phyloP scores from a whole-genome alignment of 164 flowering plant genomes.

The Saururus chinensis region DNA sequence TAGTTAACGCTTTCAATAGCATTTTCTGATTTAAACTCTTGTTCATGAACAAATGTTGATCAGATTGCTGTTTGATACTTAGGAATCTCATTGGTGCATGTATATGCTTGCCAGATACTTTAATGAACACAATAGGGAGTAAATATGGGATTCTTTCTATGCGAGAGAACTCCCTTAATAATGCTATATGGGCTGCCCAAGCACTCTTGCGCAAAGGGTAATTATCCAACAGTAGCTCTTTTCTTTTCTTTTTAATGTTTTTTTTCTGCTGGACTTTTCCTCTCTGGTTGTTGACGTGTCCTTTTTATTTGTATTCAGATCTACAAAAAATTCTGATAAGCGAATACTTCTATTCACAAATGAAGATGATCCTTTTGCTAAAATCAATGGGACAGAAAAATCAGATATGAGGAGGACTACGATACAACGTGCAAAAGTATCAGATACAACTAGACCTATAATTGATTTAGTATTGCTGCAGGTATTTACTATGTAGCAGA shows the following conservation, averaged over 20 bases:
- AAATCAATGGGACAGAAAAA: slow-evolving; percentile 51
- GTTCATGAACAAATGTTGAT: neutral
- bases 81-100: neutral
- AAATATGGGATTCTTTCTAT: slow-evolving; percentile 63
- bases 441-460: neutral
- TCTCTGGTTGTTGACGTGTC: neutral
- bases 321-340: slow-evolving; percentile 72
- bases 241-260: neutral
- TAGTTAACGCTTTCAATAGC: neutral
- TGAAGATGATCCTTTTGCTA: slow-evolving; percentile 97
- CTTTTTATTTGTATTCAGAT: slow-evolving; percentile 32
- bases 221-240: neutral
- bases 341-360: slow-evolving; percentile 77
- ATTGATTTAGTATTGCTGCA: neutral
- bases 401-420: slow-evolving; percentile 86
- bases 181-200: slow-evolving; percentile 96
- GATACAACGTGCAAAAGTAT: slow-evolving; percentile 85
- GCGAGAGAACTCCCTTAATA: slow-evolving; percentile 83
- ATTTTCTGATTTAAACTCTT: neutral
- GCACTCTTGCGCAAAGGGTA: slow-evolving; percentile 94
- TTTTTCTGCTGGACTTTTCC: neutral
- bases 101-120: slow-evolving; percentile 44
- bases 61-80: neutral
- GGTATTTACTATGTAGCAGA: neutral
- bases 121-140: slow-evolving; percentile 66